Conservation (phyloP, 2,329 filamentous ascomycete genomes). For the Hymenoscyphus fraxineus region DNA sequence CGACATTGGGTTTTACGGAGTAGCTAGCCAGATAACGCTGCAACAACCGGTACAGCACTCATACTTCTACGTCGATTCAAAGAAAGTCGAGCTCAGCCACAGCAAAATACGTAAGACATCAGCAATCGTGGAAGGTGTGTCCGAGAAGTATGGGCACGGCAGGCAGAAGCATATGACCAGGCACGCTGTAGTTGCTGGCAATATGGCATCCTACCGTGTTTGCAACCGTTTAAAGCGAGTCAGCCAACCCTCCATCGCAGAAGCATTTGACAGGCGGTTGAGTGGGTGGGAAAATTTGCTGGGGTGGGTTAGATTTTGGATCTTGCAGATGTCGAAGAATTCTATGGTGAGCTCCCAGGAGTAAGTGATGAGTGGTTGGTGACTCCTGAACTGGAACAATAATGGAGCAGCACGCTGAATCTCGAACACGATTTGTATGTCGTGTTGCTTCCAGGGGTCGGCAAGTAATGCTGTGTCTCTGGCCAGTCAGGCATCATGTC, state of each 20-base stretch:
- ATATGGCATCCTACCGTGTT: not conserved
- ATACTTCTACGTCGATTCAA: not conserved
- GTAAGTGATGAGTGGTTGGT: not conserved
- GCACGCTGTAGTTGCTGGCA: not conserved
- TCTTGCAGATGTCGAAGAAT: not conserved
- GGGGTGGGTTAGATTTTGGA: not conserved
- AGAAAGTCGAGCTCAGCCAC: constrained; percentile 2
- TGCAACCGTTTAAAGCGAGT: not conserved
- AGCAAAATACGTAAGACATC: not conserved
- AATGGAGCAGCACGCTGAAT: not conserved
- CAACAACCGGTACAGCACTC: not conserved
- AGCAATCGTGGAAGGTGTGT: not conserved
- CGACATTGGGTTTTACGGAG: not conserved
- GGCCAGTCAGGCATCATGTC: not conserved
- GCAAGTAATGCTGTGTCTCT: not conserved
- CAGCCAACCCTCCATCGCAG: not conserved
- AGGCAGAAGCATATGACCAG: not conserved
- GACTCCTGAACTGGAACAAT: too few species aligned
- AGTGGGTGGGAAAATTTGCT: not conserved
- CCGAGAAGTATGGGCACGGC: not conserved
- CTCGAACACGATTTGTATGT: not conserved
- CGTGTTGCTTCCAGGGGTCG: not conserved
- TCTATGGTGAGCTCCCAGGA: not conserved
- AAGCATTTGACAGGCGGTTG: not conserved
- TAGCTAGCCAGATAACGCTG: not conserved